phyloP scores from a whole-genome alignment of 2,329 filamentous ascomycete genomes.

The Achaetomium macrosporum region DNA sequence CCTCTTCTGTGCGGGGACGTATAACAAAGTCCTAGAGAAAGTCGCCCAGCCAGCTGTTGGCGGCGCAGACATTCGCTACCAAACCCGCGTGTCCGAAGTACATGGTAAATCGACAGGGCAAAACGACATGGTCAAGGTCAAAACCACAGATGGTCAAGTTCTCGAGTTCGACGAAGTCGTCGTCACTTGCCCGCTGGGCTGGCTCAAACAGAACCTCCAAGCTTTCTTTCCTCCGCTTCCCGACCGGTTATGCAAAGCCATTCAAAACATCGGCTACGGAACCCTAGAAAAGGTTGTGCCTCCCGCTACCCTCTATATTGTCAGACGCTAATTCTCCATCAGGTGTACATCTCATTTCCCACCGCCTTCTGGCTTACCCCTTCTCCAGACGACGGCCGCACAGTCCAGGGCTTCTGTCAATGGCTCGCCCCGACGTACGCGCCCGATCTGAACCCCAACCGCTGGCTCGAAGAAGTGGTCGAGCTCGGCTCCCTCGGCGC shows the following conservation, averaged over 20 bases:
- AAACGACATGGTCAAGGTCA: constrained; percentile 36
- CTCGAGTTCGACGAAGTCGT: constrained; percentile 62
- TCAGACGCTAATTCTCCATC: neutral
- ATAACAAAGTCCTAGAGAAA: constrained; percentile 50
- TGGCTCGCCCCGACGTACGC: constrained; percentile 70
- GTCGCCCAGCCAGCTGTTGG: constrained; percentile 53
- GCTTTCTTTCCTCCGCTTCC: constrained; percentile 59
- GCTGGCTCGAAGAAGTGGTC: constrained; percentile 71
- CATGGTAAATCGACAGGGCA: constrained; percentile 26
- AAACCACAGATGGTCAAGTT: constrained; percentile 39
- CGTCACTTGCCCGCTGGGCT: constrained; percentile 62
- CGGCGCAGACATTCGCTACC: constrained; percentile 48
- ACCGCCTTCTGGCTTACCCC: constrained; percentile 63
- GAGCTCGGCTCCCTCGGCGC: constrained; percentile 60
- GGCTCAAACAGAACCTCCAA: constrained; percentile 54
- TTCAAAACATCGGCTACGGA: constrained; percentile 62
- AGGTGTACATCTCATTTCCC: constrained; percentile 64
- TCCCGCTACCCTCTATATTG: neutral
- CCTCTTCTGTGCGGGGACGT: constrained; percentile 54
- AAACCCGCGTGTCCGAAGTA: constrained; percentile 44
- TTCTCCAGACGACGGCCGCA: constrained; percentile 35
- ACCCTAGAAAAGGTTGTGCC: constrained; percentile 61
- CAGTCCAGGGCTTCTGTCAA: constrained; percentile 63
- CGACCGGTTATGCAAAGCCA: constrained; percentile 50
- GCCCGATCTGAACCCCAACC: constrained; percentile 50